These are phyloP conservation scores for Candida piceae DNA, from an alignment of 805 yeast genomes.

Conservation along the genomic window DNA sequence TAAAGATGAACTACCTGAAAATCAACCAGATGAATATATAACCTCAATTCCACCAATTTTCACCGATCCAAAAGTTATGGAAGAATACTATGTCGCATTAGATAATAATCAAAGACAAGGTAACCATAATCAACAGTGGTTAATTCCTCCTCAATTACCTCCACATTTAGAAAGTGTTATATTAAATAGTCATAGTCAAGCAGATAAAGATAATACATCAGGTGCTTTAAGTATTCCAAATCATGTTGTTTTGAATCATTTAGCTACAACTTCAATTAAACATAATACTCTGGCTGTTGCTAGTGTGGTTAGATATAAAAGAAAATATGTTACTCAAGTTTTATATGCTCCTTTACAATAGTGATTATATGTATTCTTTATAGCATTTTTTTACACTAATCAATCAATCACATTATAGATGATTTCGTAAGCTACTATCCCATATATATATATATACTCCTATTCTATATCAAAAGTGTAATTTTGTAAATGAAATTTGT, in stretches of 20 bases:
- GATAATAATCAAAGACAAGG: conserved; percentile 55
- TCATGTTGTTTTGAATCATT: conserved; percentile 88
- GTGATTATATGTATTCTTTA: too few relatives aligned
- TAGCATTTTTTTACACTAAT: too few relatives aligned
- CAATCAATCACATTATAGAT: too few relatives aligned
- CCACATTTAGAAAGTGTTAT: conserved; percentile 95
- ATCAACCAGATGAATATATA: conserved; percentile 42
- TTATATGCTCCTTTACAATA: conserved; percentile 79
- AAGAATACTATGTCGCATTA: conserved; percentile 71
- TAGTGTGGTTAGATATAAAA: conserved; percentile 78
- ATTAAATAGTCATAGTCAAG: conserved; percentile 60
- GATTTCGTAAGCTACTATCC: too few relatives aligned
- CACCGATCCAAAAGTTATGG: conserved; percentile 83
- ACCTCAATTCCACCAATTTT: conserved; percentile 77
- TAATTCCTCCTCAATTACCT: conserved; percentile 94
- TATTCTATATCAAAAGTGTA: too few relatives aligned
- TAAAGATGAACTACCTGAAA: conserved; percentile 35
- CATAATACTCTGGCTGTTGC: conserved; percentile 94
- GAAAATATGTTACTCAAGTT: conserved; percentile 88
- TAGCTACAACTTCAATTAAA: conserved; percentile 93
- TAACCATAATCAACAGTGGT: conserved; percentile 48
- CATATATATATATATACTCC: too few relatives aligned
- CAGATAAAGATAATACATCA: conserved; percentile 72
- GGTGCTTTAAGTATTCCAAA: conserved; percentile 92
- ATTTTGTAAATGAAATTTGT: too few relatives aligned